Conservation (phyloP, 306 rosid species). For the Prunus mongolica region DNA sequence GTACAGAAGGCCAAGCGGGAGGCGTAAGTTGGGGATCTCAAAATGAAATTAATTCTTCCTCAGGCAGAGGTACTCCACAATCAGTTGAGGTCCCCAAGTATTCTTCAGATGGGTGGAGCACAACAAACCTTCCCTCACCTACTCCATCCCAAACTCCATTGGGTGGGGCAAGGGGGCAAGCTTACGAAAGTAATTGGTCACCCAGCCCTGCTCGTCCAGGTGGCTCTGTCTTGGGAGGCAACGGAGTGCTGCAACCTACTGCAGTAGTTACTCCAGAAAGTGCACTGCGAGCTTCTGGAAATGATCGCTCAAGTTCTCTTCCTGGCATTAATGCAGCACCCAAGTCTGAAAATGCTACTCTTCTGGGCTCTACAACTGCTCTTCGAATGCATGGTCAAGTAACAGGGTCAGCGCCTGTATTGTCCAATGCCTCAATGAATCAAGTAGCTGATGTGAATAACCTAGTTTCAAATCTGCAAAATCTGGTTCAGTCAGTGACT, state of each 20-base stretch:
- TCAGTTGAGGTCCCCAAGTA: constrained; percentile 60
- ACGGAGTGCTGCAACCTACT: constrained; percentile 44
- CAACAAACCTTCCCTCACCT: constrained; percentile 92
- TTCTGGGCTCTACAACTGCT: constrained; percentile 30
- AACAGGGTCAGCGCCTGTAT: constrained; percentile 28
- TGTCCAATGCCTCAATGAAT: constrained; percentile 31
- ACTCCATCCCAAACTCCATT: constrained; percentile 67
- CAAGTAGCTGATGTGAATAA: constrained; percentile 48
- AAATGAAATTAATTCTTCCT: constrained; percentile 35
- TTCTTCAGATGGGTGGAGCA: constrained; percentile 60
- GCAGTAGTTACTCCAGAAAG: constrained; percentile 27
- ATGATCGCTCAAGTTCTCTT: constrained; percentile 32
- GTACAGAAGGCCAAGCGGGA: constrained; percentile 47
- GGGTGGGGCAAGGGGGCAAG: constrained; percentile 46
- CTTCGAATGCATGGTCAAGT: constrained; percentile 47
- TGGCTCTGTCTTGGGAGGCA: constrained; percentile 39
- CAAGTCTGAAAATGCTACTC: constrained; percentile 24
- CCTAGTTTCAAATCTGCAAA: constrained; percentile 59
- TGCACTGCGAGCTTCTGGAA: constrained; percentile 33
- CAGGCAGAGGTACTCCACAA: constrained; percentile 39
- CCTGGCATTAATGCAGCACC: constrained; percentile 29
- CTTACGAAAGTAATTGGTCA: constrained; percentile 61
- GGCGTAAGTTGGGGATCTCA: constrained; percentile 60
- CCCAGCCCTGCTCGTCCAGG: constrained; percentile 43
- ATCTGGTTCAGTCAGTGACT: constrained; percentile 43